Percentiles rank a stretch among this genome's conserved stretches.
phyloP scores from a whole-genome alignment of 352 stramenopile species.

The Globisporangium paroecandrum region DNA sequence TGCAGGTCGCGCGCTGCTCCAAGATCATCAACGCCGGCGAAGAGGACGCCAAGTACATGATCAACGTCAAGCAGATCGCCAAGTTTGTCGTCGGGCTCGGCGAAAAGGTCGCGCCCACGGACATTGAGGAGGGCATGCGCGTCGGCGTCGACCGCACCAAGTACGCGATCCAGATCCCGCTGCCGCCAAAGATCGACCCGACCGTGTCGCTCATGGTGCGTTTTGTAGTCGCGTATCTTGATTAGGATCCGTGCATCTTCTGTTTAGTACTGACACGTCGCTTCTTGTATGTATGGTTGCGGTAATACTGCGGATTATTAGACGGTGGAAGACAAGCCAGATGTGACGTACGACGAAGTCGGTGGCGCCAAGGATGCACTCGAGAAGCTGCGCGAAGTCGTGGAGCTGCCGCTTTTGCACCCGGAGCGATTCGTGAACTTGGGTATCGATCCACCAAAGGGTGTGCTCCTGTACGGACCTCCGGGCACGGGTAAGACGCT shows the following conservation, averaged over 20 bases:
- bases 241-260: neutral
- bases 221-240: neutral
- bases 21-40: slow-evolving; percentile 94
- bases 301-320: slow-evolving; percentile 37
- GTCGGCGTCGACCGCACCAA: slow-evolving; percentile 97
- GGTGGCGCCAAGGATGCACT: slow-evolving; percentile 98
- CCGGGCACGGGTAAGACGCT: slow-evolving; percentile 98
- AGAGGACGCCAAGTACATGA: slow-evolving; percentile 99
- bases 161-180: slow-evolving; percentile 97
- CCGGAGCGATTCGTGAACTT: slow-evolving; percentile 98
- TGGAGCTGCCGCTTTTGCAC: slow-evolving; percentile 98
- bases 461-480: slow-evolving; percentile 97
- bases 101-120: slow-evolving; percentile 98
- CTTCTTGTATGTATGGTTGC: neutral
- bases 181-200: slow-evolving; percentile 99
- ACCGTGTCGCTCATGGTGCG: slow-evolving; percentile 88
- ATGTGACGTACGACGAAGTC: slow-evolving; percentile 99
- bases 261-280: slow-evolving; percentile 3
- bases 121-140: slow-evolving; percentile 99
- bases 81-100: slow-evolving; percentile 99
- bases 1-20: slow-evolving; percentile 96
- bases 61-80: slow-evolving; percentile 99
- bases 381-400: slow-evolving; percentile 98
- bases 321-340: slow-evolving; percentile 99
- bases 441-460: slow-evolving; percentile 99